These are phyloP conservation scores for Starmerella stellata DNA, from an alignment of 805 yeast genomes.

Conservation along the genomic window DNA sequence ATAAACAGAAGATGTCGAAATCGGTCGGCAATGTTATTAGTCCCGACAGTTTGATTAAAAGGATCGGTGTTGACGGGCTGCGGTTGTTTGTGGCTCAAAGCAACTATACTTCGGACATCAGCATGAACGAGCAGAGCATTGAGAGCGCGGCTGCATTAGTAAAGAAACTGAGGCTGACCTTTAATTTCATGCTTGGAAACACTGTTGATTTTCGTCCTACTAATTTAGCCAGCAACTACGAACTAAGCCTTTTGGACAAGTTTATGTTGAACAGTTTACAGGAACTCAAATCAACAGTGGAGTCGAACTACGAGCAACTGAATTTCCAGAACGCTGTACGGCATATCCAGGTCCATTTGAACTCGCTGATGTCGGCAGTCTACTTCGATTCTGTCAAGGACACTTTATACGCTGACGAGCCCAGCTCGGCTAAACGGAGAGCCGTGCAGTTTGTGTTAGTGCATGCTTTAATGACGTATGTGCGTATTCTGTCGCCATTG, in stretches of 20 bases:
- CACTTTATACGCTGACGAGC: constrained; percentile 52
- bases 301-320: constrained; percentile 34
- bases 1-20: constrained; percentile 83
- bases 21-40: constrained; percentile 66
- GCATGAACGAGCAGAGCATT: constrained; percentile 52
- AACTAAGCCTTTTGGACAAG: constrained; percentile 31
- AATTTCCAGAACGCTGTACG: constrained; percentile 58
- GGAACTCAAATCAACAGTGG: constrained; percentile 28
- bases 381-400: constrained; percentile 83
- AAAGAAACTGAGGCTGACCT: constrained; percentile 67
- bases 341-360: constrained; percentile 51
- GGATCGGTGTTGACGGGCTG: constrained; percentile 77
- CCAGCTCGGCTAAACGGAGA: constrained; percentile 33
- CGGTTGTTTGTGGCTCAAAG: constrained; percentile 81
- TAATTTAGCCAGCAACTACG: not conserved
- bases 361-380: constrained; percentile 55
- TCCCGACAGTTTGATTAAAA: constrained; percentile 44
- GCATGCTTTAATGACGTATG: constrained; percentile 37
- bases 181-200: constrained; percentile 67
- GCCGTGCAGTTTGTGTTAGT: constrained; percentile 48
- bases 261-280: constrained; percentile 40
- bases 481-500: constrained; percentile 60
- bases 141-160: constrained; percentile 61
- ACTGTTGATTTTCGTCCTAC: constrained; percentile 27
- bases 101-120: constrained; percentile 67